Base-by-base conservation (phyloP, 176 grass and related monocot species). In the Typha latifolia region DNA sequence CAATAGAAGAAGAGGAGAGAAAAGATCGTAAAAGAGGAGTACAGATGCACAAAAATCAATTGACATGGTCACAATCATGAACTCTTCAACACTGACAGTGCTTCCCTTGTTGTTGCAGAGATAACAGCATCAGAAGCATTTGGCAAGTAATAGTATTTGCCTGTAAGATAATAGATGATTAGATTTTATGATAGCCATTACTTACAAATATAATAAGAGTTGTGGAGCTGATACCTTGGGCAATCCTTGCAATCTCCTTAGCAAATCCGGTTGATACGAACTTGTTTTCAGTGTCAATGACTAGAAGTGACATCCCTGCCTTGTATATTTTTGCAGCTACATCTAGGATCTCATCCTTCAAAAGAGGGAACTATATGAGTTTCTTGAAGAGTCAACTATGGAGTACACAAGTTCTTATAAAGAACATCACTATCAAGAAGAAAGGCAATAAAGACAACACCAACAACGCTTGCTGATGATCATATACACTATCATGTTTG, bases 241-340 rank as follows among this genome's bases (percentile, higher is more conserved):
- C 83, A 59, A 97, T 80, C 73, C 93, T 87, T 31, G 93, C 93
- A 43, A 97, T 97, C 80, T 97, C 93, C 75, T 97, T 97, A 4
- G 93, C 93, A 78, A 97, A 97, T 82, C 93, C 93, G 5, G 93
- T 97, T 1, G 93, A 97, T 72, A 97, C 93, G 74, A 96, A 96
- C 80, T 96, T 96, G 74, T 96, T 96, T 69, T 96, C 91, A 2
- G 91, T 91, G 78, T 96, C 93, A 18, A 97, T 97, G 34, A 97
- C 93, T 6, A 97, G 80, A 84, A 97, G 93, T 24, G 88, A 97
- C 83, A 97, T 97, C 74, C 93, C 81, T 57, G 88, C 83, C 75
- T 92, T 97, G 63, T 81, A 97, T 81, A 97, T 82, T 91, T 97
- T 97, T 61, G 82, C 85, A 24, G 93, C 86, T 77, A 97, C 88